Evolutionary conservation across 73 alveolate genomes (phyloP), one percentile per base, ranked within the genome.

Genomic region (Paramecium sexaurelia): DNA sequence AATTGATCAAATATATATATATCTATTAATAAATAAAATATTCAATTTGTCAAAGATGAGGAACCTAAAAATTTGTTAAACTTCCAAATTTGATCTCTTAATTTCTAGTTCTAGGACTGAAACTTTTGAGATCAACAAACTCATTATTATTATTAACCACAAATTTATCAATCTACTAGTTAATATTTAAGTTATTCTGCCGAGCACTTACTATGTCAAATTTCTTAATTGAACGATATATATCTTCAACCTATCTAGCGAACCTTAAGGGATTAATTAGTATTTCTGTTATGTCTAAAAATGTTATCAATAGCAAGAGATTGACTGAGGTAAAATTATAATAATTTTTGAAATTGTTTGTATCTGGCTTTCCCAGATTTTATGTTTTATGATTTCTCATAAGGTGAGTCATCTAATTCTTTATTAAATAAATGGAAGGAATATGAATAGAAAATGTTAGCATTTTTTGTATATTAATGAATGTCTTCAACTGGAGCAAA

Each of bases 371-470:
- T 51, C 6, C 33, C 67, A 5, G 67, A 51, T 51, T 51, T 51
- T 51, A 61, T 29, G 26, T 24, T 61, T 32, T 61, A 6, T 24
- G 20, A 20, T 26, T 61, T 26, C 7, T 32, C 83, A 24, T 61
- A 61, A 61, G 83, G 83, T 8, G 83, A 61, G 26, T 32, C 45
- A 61, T 61, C 83, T 29, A 61, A 61, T 61, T 61, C 83, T 22
- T 61, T 61, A 11, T 61, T 61, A 24, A 61, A 19, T n/a, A 26
- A 15, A 61, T 29, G 43, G 26, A 32, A 61, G 0, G 83, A 32
- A 10, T 61, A 61, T 6, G 83, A 61, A 11, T 61, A 61, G 6
- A 26, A 61, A 3, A 61, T 41, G 11, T 61, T 61, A 11, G 83
- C 45, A 61, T 61, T 61, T 32, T 26, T 61, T 4, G n/a, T 61